Evolutionary conservation across 2,329 filamentous ascomycete genomes (phyloP), one percentile per base, ranked within the genome.

Genomic region (Mycosphaerella sp.): DNA sequence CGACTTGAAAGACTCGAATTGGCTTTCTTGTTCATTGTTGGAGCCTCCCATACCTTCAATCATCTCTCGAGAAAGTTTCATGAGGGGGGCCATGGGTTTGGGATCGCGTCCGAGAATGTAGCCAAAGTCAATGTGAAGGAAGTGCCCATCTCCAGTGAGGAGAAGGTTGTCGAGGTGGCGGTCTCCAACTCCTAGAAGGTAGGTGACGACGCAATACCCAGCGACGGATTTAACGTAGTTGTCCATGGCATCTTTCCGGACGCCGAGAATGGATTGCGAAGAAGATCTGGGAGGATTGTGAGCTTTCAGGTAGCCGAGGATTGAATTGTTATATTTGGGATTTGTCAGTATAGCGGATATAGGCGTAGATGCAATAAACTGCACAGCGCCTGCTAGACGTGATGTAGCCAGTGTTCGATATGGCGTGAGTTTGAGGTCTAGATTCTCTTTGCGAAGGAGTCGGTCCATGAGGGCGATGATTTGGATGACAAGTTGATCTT

Each of bases 391-490:
- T 2, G 91, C 91, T 0, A 82, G 86, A 8, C 89, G 87, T 58
- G 89, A 91, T 2, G 93, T 98, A 1, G 93, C 93, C 7, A 98
- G 81, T 59, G 97, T 96, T 64, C 92, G 92, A 75, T 98, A 98
- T 0, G 93, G 93, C 0, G 92, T 92, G 1, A 98, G 79, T 67
- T 95, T 96, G 43, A 98, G 79, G 67, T 98, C 93, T 8, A 98
- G 78, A 58, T 98, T 97, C 68, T 98, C 93, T 67, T 97, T 96
- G 56, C 89, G 88, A 4, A 98, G 79, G 1, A 98, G 81, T 55
- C 92, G 88, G 66, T 98, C 93, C 93, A 98, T 98, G 12, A 98
- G 80, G 0, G 89, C 95, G 69, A 98, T 96, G 66, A 97, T 97
- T 66, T 89, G 93, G 51, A 98, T 95, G 36, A 98, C 92, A 2